Conservation (phyloP, 148 eudicot genomes). For the Diospyros kaki region DNA sequence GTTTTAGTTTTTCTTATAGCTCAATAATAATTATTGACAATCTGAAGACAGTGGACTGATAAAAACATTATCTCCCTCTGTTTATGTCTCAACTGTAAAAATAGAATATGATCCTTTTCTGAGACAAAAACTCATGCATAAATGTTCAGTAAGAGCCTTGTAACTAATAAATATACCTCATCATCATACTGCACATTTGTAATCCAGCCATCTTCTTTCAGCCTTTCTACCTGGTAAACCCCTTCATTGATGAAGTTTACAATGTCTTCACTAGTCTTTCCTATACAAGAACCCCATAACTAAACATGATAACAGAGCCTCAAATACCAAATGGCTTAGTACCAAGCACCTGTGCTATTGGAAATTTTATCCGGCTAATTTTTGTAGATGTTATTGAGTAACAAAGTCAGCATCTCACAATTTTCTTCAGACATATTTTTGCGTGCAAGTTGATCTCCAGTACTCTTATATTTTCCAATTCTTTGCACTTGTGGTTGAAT, state of each 20-base stretch:
- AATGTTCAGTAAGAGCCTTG: not conserved
- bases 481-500: conserved; percentile 84
- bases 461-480: conserved; percentile 91
- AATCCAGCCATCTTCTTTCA: conserved; percentile 91
- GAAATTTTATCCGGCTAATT: conserved; percentile 81
- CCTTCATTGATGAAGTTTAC: conserved; percentile 86
- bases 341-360: conserved; percentile 50
- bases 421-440: conserved; percentile 81
- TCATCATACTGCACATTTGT: conserved; percentile 88
- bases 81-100: no score
- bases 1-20: no score
- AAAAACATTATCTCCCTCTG: no score
- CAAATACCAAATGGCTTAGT: not conserved
- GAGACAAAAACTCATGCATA: not conserved
- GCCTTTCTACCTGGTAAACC: conserved; percentile 65
- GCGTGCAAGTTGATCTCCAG: conserved; percentile 82
- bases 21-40: no score
- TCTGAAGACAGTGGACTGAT: no score
- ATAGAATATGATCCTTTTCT: no score
- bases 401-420: conserved; percentile 82
- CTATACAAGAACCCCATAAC: conserved; percentile 36
- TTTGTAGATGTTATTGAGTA: conserved; percentile 77
- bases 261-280: conserved; percentile 69
- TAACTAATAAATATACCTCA: conserved; percentile 47
- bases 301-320: not conserved